These are phyloP conservation scores for Pholiota adiposa DNA, from an alignment of 1,284 basidiomycete species.

Conservation along the genomic window DNA sequence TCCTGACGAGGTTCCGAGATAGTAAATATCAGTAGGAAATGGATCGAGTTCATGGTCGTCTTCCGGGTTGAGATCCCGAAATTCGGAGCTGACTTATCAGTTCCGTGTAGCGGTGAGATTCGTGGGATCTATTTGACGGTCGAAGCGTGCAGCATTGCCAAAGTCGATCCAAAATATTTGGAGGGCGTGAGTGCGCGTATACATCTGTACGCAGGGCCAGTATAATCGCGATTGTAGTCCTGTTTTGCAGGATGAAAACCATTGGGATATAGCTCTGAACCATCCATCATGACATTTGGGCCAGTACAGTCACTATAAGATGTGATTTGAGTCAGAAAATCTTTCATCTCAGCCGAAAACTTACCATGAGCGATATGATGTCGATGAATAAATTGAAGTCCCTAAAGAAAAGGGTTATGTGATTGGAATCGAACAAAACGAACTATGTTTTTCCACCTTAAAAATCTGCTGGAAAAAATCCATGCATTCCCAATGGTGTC, in stretches of 20 bases:
- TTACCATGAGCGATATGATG: conserved; percentile 44
- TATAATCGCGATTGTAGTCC: conserved; percentile 24
- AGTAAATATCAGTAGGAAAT: conserved; percentile 41
- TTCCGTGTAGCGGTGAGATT: conserved; percentile 22
- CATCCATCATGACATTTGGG: conserved; percentile 40
- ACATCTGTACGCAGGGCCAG: conserved; percentile 22
- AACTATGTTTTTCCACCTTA: conserved; percentile 35
- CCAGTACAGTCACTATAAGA: not conserved
- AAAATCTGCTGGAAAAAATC: conserved; percentile 37
- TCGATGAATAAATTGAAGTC: conserved; percentile 41
- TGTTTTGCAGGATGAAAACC: conserved; percentile 28
- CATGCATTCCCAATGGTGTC: conserved; percentile 36
- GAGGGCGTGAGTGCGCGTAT: conserved; percentile 31
- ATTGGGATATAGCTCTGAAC: conserved; percentile 27
- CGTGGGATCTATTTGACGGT: conserved; percentile 14
- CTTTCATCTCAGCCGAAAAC: not conserved
- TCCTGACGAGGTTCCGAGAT: conserved; percentile 34
- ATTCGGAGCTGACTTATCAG: conserved; percentile 11
- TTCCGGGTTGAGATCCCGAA: not conserved
- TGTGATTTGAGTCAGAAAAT: not conserved
- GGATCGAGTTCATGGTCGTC: conserved; percentile 28
- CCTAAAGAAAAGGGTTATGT: not conserved
- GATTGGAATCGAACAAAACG: not conserved
- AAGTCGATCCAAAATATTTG: conserved; percentile 39
- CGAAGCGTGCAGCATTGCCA: conserved; percentile 34